phyloP scores from a whole-genome alignment of 306 rosid species.

The Fagus sylvatica region DNA sequence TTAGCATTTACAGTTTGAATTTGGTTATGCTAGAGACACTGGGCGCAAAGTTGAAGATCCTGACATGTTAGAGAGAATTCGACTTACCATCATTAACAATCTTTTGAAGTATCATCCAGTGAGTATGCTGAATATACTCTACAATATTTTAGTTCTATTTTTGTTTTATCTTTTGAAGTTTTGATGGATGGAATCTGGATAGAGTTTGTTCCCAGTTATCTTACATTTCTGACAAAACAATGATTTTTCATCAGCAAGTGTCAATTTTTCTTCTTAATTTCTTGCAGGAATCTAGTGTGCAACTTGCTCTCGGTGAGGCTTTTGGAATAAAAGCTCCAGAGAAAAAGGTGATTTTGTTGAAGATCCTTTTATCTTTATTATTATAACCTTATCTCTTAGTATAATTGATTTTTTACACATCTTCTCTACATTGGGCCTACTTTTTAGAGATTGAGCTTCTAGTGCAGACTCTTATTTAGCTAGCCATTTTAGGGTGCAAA shows the following conservation, averaged over 20 bases:
- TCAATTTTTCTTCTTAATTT: slow-evolving; percentile 23
- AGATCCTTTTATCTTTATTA: slow-evolving; percentile 23
- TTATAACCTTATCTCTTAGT: background rate
- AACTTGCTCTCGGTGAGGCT: slow-evolving; percentile 93
- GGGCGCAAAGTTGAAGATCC: slow-evolving; percentile 99
- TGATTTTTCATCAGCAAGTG: background rate
- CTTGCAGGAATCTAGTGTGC: slow-evolving; percentile 80
- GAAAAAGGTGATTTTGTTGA: slow-evolving; percentile 62
- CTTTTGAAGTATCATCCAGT: slow-evolving; percentile 95
- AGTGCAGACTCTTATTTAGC: background rate
- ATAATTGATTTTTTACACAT: background rate
- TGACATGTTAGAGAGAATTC: slow-evolving; percentile 87
- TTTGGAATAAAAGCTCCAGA: slow-evolving; percentile 91
- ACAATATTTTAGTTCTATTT: background rate
- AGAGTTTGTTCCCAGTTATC: slow-evolving; percentile 6
- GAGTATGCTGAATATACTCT: slow-evolving; percentile 37
- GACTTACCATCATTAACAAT: slow-evolving; percentile 90
- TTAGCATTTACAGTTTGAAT: slow-evolving; percentile 31
- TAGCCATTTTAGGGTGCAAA: background rate
- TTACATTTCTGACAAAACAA: slow-evolving; percentile 7
- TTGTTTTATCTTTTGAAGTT: slow-evolving; percentile 12
- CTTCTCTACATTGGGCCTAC: background rate
- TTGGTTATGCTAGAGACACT: slow-evolving; percentile 56
- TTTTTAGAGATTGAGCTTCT: background rate
- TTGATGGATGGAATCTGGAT: slow-evolving; percentile 18